Evolutionary conservation across 225 moss, liverwort and hornwort species (phyloP).

Genomic region (Thuidium tamariscinum): DNA sequence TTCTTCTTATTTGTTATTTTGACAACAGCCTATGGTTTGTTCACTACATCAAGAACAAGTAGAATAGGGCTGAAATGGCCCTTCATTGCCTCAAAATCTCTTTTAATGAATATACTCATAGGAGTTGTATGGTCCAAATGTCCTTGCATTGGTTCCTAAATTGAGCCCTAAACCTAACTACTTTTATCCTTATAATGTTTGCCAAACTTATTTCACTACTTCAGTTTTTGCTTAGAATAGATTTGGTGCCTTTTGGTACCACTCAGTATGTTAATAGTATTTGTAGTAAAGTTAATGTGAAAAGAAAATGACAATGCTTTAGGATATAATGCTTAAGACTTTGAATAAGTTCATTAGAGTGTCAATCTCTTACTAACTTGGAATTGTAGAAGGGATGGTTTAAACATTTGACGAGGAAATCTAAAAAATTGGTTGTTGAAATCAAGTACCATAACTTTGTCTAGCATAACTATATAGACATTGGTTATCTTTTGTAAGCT

Average conservation of each 20-base stretch:
- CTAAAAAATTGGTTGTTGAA: neutral
- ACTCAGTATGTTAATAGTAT: neutral
- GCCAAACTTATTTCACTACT: neutral
- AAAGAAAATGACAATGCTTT: neutral
- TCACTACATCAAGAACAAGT: too few relatives aligned
- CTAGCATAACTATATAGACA: neutral
- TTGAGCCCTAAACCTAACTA: neutral
- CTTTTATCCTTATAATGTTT: neutral
- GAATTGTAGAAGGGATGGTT: neutral
- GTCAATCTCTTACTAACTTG: too few relatives aligned
- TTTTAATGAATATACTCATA: too few relatives aligned
- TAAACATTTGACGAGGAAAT: neutral
- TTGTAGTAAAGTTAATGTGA: neutral
- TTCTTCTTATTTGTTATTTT: too few relatives aligned
- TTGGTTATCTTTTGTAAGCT: rapidly evolving
- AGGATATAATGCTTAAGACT: neutral
- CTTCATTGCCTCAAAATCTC: too few relatives aligned
- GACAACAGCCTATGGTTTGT: too few relatives aligned
- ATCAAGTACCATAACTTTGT: neutral
- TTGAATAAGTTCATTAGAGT: neutral
- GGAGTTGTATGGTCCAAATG: too few relatives aligned
- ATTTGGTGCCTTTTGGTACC: neutral
- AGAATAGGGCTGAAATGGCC: too few relatives aligned
- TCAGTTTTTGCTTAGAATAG: neutral
- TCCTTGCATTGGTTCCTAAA: neutral